These are phyloP conservation scores for Colletotrichum endophyticum DNA, from an alignment of 2,329 filamentous ascomycete species.

Conservation along the genomic window DNA sequence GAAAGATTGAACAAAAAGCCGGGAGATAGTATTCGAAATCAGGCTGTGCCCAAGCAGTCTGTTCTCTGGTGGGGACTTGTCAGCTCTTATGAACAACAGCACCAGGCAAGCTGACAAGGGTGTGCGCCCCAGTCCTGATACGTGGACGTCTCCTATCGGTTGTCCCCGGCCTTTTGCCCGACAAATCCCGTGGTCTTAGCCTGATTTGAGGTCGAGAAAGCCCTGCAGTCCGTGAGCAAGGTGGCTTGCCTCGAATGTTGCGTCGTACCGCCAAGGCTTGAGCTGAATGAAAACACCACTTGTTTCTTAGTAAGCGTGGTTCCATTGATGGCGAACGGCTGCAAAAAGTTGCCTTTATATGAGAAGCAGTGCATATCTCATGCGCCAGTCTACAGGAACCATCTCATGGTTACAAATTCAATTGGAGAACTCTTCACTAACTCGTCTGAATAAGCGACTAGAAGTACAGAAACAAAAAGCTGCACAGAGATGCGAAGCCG, in stretches of 20 bases:
- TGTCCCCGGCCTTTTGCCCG: no score
- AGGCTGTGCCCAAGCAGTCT: no score
- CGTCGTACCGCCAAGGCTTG: not conserved
- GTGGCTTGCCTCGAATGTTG: not conserved
- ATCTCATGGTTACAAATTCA: no score
- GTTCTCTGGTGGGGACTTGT: not conserved
- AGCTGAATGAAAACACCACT: not conserved
- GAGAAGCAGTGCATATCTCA: not conserved
- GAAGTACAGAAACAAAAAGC: not conserved
- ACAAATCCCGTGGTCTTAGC: not conserved
- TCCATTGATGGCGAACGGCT: no score
- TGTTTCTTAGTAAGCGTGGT: not conserved
- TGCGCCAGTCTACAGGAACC: not conserved
- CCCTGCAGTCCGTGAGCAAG: no score
- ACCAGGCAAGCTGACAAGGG: not conserved
- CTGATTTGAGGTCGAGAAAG: not conserved
- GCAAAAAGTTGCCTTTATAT: no score
- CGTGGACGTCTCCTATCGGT: no score
- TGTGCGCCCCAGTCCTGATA: no score
- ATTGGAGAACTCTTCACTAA: no score
- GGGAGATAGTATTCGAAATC: no score
- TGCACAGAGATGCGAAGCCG: not conserved
- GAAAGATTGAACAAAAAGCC: no score
- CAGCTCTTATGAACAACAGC: not conserved
- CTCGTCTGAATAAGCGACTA: no score